A percentile compares a stretch with the other conserved stretches of the same genome.
Conservation (phyloP, 176 grass and related monocot species). For the Oryza officinalis region DNA sequence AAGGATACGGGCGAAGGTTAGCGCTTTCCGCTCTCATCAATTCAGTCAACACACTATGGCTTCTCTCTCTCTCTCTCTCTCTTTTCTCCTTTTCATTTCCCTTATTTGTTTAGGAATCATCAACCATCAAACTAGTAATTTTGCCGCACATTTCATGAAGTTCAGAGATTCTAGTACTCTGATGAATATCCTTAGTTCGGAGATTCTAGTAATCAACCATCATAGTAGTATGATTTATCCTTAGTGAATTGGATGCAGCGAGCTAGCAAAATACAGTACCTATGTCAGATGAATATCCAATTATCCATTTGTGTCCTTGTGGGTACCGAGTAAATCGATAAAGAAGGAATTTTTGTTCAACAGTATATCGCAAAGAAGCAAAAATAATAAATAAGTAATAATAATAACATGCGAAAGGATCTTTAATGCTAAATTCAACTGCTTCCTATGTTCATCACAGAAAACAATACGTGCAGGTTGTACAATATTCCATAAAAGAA, state of each 20-base stretch:
- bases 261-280: neutral
- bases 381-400: neutral
- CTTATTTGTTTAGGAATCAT: neutral
- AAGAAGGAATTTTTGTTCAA: neutral
- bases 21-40: neutral
- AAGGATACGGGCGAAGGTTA: constrained; percentile 33
- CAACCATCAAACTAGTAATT: neutral
- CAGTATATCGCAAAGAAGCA: neutral
- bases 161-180: neutral
- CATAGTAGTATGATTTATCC: neutral
- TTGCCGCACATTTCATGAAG: neutral
- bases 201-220: too few species aligned
- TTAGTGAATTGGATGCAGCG: neutral
- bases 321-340: neutral
- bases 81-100: neutral
- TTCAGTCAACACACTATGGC: too few species aligned
- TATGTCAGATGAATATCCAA: too few species aligned
- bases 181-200: too few species aligned
- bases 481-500: neutral
- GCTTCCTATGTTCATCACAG: neutral
- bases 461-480: neutral
- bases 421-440: neutral
- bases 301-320: neutral
- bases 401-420: neutral
- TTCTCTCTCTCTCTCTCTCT: too few species aligned